Conservation (phyloP, 2,329 filamentous ascomycete genomes). For the Diaporthe caulivora region DNA sequence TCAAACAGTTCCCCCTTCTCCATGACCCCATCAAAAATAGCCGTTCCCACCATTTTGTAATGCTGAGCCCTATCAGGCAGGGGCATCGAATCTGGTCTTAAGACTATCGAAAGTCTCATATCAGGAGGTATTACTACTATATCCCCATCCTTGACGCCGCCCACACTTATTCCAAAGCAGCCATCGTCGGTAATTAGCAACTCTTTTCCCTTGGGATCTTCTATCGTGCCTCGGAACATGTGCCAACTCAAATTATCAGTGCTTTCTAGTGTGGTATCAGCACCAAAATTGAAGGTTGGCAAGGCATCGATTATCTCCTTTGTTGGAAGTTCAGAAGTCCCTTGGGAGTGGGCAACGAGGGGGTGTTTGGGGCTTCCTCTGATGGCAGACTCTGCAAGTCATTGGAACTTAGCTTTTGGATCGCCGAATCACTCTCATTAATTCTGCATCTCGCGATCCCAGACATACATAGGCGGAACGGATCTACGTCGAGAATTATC, state of each 20-base stretch:
- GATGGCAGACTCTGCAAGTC: not conserved
- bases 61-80: too few species aligned
- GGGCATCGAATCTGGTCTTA: not conserved
- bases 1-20: slow-evolving; percentile 3
- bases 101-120: not conserved
- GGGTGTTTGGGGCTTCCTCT: too few species aligned
- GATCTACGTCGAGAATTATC: not conserved
- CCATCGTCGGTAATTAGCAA: slow-evolving; percentile 14
- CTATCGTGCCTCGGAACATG: not conserved
- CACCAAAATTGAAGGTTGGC: not conserved
- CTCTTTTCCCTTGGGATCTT: not conserved
- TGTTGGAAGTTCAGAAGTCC: not conserved
- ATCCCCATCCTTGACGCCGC: slow-evolving; percentile 3
- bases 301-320: not conserved
- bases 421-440: too few species aligned
- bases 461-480: not conserved
- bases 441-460: too few species aligned
- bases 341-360: not conserved
- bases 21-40: slow-evolving; percentile 21
- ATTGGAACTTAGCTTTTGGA: too few species aligned
- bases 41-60: slow-evolving; percentile 28
- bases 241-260: not conserved
- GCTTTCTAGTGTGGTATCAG: not conserved
- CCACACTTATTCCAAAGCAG: slow-evolving; percentile 2
- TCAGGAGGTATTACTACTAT: not conserved